Evolutionary conservation across 2,329 filamentous ascomycete genomes (phyloP).

Genomic region (Fusarium incarnatum): DNA sequence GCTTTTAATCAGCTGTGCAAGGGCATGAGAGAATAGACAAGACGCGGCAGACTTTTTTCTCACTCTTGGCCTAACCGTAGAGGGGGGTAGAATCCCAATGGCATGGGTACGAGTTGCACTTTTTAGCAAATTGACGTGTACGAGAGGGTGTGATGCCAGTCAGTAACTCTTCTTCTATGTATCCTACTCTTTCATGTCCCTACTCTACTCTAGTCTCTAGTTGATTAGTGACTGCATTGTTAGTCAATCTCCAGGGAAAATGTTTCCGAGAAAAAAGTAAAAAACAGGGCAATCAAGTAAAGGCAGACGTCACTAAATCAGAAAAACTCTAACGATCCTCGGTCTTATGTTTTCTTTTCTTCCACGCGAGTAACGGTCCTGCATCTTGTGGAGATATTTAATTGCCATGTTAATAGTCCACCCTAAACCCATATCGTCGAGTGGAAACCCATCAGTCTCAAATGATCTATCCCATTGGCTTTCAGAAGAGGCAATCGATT

Average conservation of each 20-base stretch:
- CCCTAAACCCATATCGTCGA: neutral
- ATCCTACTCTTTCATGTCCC: neutral
- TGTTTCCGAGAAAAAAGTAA: neutral
- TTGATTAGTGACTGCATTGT: neutral
- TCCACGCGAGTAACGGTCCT: conserved; percentile 28
- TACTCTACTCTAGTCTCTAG: neutral
- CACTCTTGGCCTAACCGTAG: neutral
- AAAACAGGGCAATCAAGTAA: neutral
- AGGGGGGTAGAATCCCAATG: conserved; percentile 2
- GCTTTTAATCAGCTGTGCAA: conserved; percentile 23
- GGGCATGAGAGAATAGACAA: neutral
- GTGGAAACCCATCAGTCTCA: neutral
- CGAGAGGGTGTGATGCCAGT: conserved; percentile 23
- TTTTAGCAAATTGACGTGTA: neutral
- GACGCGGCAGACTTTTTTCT: neutral
- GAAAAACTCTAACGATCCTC: neutral
- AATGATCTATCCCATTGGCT: neutral
- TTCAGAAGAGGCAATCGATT: neutral
- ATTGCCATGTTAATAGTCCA: neutral
- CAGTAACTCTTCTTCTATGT: neutral
- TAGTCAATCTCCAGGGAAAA: neutral
- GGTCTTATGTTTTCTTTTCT: neutral
- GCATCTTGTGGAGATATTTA: conserved; percentile 2
- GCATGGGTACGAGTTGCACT: conserved; percentile 5
- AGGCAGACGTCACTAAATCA: neutral